Base-by-base conservation (phyloP, 2,329 filamentous ascomycete species). In the Colletotrichum orchidophilum region DNA sequence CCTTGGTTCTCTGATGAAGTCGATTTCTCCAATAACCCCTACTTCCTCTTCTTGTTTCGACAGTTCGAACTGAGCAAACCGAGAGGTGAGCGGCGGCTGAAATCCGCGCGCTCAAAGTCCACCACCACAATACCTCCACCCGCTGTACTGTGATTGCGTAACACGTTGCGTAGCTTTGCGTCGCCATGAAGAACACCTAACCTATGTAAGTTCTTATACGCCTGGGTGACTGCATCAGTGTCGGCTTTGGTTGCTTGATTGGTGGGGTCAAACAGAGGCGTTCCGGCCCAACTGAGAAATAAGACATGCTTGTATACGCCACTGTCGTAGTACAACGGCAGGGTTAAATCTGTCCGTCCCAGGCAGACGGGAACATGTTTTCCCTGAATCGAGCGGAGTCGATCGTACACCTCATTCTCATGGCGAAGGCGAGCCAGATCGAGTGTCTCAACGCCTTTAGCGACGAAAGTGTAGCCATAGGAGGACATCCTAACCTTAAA, bases 401-500 rank as follows among this genome's bases (percentile, higher is more conserved):
- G 70, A 57, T 76, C 50, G 66, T 84, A 83, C 0, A 83, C 70
- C 7, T 76, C 35, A 11, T 77, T 74, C 64, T 83, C 77, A 60
- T 81, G 71, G 21, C 65, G 73, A 3, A 83, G 73, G 42, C 63
- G 60, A 5, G 3, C 24, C 1, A 67, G 35, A 61, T 80, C 61
- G 5, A 61, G 9, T 0, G 26, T 42, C 73, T 83, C 77, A 15
- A 83, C 75, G 5, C 80, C 81, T 73, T 84, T 84, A 13, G 81
- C 80, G 3, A 84, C 77, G 21, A 83, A 7, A 2, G 74, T 82
- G 59, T 84, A 84, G 54, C 81, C 78, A 39, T 80, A 66, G 1
- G 77, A 76, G 3, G 77, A 76, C 1, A 83, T 73, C 7, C 78
- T 70, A 7, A 84, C 49, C 73, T 83, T 83, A 73, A 83, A 83